Conservation (phyloP, 208 protist genomes). For the Acanthamoeba culbertsoni region DNA sequence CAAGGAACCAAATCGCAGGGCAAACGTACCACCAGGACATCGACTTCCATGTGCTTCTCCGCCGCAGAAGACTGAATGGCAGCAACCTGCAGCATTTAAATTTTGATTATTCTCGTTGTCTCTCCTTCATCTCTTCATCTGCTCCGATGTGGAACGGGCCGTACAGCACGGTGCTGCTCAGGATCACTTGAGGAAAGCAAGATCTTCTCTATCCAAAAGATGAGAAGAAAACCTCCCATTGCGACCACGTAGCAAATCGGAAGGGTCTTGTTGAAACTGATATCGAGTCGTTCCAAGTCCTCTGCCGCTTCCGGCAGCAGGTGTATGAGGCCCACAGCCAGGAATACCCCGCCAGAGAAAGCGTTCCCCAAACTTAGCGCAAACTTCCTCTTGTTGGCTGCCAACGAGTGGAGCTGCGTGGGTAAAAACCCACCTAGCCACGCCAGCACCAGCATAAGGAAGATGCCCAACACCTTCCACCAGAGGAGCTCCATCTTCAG, state of each 20-base stretch:
- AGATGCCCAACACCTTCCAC: conserved; percentile 51
- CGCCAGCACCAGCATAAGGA: conserved; percentile 10
- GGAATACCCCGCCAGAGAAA: conserved; percentile 60
- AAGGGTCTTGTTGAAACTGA: not conserved
- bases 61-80: not conserved
- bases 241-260: conserved; percentile 4
- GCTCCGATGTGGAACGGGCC: too few relatives aligned
- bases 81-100: not conserved
- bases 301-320: conserved; percentile 49
- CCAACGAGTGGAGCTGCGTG: not conserved
- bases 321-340: conserved; percentile 47
- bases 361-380: conserved; percentile 26
- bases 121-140: not conserved
- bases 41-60: not conserved
- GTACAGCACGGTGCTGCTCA: not conserved
- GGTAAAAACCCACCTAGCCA: conserved; percentile 29
- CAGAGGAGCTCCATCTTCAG: not conserved
- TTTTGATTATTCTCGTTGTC: not conserved
- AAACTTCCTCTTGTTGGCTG: not conserved
- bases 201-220: conserved; percentile 49
- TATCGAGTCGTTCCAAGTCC: not conserved
- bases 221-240: conserved; percentile 12
- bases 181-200: conserved; percentile 11
- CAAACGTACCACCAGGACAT: conserved; percentile 18
- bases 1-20: not conserved